These are phyloP conservation scores for Eucalyptus erythrocorys DNA, from an alignment of 345 rosid genomes.

Conservation along the genomic window DNA sequence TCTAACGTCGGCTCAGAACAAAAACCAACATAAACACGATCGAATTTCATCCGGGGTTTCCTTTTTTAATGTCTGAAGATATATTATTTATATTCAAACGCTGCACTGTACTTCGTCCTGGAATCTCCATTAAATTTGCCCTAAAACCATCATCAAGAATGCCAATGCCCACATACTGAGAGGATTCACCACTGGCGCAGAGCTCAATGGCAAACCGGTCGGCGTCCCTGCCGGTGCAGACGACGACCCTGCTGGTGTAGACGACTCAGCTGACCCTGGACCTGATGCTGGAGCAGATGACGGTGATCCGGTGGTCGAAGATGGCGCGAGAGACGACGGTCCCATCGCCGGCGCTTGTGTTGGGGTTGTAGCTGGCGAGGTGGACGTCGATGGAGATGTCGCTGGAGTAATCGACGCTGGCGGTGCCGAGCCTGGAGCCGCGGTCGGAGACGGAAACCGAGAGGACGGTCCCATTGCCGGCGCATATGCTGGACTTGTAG, in stretches of 20 bases:
- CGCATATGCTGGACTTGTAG: neutral
- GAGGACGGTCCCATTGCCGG: neutral
- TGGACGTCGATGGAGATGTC: neutral
- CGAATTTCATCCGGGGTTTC: neutral
- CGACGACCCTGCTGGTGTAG: neutral
- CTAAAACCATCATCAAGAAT: neutral
- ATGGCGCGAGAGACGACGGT: neutral
- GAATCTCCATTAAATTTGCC: neutral
- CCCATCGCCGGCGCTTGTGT: neutral
- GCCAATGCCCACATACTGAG: neutral
- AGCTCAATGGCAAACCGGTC: neutral
- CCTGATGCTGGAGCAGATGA: neutral
- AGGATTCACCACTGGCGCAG: neutral
- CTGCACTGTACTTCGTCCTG: neutral
- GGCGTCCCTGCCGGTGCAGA: neutral
- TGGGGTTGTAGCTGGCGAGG: neutral
- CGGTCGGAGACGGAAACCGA: neutral
- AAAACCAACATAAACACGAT: neutral
- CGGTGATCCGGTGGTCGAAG: neutral
- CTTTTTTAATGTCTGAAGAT: neutral
- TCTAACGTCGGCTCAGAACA: neutral
- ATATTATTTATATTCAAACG: neutral
- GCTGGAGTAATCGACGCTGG: neutral
- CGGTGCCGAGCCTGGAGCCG: neutral
- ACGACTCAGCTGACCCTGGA: neutral